phyloP scores from a whole-genome alignment of 768 basidiomycete genomes.

The Mycena indigotica region DNA sequence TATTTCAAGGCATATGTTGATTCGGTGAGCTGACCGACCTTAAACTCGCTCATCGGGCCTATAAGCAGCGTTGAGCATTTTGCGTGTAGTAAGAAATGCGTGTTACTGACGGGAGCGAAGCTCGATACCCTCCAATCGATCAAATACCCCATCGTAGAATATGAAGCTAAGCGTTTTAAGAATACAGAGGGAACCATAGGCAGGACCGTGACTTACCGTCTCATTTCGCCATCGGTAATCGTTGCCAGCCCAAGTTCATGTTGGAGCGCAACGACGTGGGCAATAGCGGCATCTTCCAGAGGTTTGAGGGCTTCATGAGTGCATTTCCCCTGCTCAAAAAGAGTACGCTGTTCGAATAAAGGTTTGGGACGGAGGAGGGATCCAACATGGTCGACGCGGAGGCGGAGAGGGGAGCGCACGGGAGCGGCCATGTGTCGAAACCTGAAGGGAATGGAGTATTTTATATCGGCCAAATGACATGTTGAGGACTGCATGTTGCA shows the following conservation, averaged over 20 bases:
- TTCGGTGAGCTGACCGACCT: slow-evolving; percentile 34
- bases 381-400: neutral
- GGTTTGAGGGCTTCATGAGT: neutral
- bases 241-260: neutral
- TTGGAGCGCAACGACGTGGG: neutral
- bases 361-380: neutral
- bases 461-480: too few relatives aligned
- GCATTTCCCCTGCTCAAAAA: neutral
- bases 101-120: neutral
- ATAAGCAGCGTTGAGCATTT: too few relatives aligned
- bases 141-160: neutral
- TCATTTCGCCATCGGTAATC: neutral
- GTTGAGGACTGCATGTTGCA: too few relatives aligned
- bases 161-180: too few relatives aligned
- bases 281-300: neutral
- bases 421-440: too few relatives aligned
- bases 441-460: too few relatives aligned
- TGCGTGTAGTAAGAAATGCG: too few relatives aligned
- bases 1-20: neutral
- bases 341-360: neutral
- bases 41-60: slow-evolving; percentile 54
- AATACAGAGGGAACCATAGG: too few relatives aligned
- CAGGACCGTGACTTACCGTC: too few relatives aligned
- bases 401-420: too few relatives aligned
- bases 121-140: neutral